Percentiles rank a stretch among this genome's conserved stretches.
Conservation (phyloP, 495 filamentous ascomycete genomes). For the Aspergillus mulundensis region DNA sequence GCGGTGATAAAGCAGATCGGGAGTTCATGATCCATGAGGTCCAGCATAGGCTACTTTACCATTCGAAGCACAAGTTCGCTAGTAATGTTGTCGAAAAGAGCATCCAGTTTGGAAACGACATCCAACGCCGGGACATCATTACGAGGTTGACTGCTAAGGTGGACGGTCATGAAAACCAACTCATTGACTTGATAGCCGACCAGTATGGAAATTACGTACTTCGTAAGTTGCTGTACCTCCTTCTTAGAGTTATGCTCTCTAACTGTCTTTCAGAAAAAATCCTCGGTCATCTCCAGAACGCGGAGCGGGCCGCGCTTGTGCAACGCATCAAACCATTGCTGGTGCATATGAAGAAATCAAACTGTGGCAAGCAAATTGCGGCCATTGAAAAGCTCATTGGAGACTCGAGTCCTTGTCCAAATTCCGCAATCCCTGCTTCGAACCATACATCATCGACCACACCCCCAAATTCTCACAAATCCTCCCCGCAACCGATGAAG, state of each 20-base stretch:
- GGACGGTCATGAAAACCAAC: constrained; percentile 60
- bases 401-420: constrained; percentile 30
- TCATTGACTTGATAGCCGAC: constrained; percentile 80
- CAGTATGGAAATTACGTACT: constrained; percentile 96
- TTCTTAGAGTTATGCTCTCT: constrained; percentile 2
- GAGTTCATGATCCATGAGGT: constrained; percentile 69
- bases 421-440: constrained; percentile 21
- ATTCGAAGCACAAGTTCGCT: constrained; percentile 94
- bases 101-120: constrained; percentile 65
- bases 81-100: constrained; percentile 98
- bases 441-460: constrained; percentile 33
- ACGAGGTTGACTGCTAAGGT: constrained; percentile 55
- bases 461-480: constrained; percentile 46
- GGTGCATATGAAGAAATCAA: constrained; percentile 63
- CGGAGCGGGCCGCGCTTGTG: constrained; percentile 62
- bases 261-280: constrained; percentile 63
- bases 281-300: constrained; percentile 60
- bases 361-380: constrained; percentile 75
- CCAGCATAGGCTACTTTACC: constrained; percentile 62
- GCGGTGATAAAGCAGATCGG: constrained; percentile 74
- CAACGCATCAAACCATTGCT: constrained; percentile 74
- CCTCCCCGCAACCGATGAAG: constrained; percentile 40
- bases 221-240: constrained; percentile 58
- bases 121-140: constrained; percentile 70
- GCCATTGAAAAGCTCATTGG: constrained; percentile 63